These are phyloP conservation scores for Grifola frondosa DNA, from an alignment of 1,284 basidiomycete genomes.

Conservation along the genomic window DNA sequence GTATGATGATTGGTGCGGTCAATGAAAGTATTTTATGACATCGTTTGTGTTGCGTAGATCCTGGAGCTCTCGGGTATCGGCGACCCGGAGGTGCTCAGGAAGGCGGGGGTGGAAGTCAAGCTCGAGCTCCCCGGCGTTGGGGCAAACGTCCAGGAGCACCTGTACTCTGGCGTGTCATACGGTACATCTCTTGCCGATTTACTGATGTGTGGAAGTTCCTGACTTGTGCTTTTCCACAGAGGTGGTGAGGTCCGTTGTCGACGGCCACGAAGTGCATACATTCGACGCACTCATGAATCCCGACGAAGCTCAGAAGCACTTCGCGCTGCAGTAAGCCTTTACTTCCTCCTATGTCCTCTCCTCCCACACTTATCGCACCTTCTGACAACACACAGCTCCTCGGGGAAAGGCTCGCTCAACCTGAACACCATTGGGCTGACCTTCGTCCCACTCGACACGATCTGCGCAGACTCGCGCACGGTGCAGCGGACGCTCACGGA, in stretches of 20 bases:
- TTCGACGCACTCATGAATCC: constrained; percentile 17
- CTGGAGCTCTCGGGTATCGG: constrained; percentile 44
- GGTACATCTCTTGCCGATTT: constrained; percentile 13
- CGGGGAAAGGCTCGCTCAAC: constrained; percentile 10
- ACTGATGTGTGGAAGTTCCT: neutral
- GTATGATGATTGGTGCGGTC: neutral
- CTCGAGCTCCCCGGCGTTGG: constrained; percentile 38
- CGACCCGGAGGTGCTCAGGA: constrained; percentile 27
- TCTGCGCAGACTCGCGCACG: constrained; percentile 11
- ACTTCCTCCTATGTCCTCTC: neutral
- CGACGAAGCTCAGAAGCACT: constrained; percentile 13
- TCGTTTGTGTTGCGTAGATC: constrained; percentile 14
- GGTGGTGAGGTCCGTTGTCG: constrained; percentile 4
- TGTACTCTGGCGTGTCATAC: constrained; percentile 13
- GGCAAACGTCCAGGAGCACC: constrained; percentile 35
- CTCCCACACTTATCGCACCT: neutral
- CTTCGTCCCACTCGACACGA: constrained; percentile 17
- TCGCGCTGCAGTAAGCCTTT: constrained; percentile 25
- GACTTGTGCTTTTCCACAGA: constrained; percentile 1
- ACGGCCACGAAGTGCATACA: constrained; percentile 8
- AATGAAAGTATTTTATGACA: neutral
- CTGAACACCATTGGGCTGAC: constrained; percentile 7
- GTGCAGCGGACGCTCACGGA: constrained; percentile 12
- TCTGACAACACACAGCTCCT: constrained; percentile 1
- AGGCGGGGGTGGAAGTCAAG: constrained; percentile 31